These are phyloP conservation scores for Saccharum spontaneum DNA, from an alignment of 176 grass and related monocot genomes.

Conservation along the genomic window DNA sequence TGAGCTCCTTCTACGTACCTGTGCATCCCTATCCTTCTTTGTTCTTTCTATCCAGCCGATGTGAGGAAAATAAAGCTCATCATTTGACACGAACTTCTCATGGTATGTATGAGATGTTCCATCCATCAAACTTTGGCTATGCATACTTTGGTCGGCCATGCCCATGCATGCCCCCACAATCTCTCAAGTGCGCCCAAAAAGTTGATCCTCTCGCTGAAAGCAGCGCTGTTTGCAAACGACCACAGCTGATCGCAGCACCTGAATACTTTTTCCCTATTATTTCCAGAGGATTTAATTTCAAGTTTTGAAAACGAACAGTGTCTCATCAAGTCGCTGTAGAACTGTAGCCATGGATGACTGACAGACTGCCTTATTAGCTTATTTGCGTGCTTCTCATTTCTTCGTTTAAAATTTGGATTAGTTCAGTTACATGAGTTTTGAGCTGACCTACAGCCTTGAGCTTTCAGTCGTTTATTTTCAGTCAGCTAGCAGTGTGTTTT, in stretches of 20 bases:
- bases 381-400: background rate
- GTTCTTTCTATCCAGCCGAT: conserved; percentile 49
- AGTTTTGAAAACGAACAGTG: background rate
- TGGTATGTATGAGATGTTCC: conserved; percentile 58
- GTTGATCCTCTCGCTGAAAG: conserved; percentile 38
- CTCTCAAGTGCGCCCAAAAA: conserved; percentile 59
- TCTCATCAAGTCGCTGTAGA: background rate
- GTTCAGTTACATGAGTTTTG: background rate
- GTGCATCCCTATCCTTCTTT: conserved; percentile 48
- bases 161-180: conserved; percentile 19
- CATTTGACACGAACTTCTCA: conserved; percentile 85
- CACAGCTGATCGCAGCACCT: background rate
- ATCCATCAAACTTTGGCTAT: conserved; percentile 54
- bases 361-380: too few species aligned
- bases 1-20: conserved; percentile 3
- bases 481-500: too few species aligned
- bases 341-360: too few species aligned
- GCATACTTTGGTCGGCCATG: conserved; percentile 49
- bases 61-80: conserved; percentile 56
- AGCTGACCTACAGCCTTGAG: background rate
- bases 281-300: background rate
- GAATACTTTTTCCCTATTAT: background rate
- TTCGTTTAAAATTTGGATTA: background rate
- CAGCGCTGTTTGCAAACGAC: background rate
- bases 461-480: too few species aligned